Percentiles rank a stretch among this genome's conserved stretches.
Conservation (phyloP, 192 early-diverging fungal species). For the Podila epigama region DNA sequence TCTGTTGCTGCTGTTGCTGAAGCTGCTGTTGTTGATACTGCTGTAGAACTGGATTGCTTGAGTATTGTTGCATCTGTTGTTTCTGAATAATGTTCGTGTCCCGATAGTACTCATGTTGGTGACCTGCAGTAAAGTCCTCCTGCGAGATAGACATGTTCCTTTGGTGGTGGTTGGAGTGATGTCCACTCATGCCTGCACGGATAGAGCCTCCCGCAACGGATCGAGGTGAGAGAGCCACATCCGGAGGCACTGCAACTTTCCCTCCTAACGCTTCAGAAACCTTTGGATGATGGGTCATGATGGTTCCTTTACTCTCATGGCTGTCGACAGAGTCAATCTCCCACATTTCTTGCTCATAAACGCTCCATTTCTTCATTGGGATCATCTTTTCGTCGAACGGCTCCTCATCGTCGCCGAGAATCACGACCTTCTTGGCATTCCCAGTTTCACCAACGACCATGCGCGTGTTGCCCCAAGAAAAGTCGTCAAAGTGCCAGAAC, state of each 20-base stretch:
- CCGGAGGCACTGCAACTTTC: not conserved
- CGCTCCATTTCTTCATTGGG: slow-evolving; percentile 86
- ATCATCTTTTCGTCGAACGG: slow-evolving; percentile 88
- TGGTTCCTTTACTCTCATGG: slow-evolving; percentile 57
- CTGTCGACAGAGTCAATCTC: slow-evolving; percentile 63
- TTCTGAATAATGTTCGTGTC: slow-evolving; percentile 36
- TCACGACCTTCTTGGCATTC: slow-evolving; percentile 63
- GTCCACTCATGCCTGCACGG: too few relatives aligned
- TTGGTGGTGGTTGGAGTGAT: not conserved
- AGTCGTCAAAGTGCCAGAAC: slow-evolving; percentile 99
- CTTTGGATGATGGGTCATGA: slow-evolving; percentile 48
- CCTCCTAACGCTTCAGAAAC: slow-evolving; percentile 14
- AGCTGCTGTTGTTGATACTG: slow-evolving; percentile 26
- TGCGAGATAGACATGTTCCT: slow-evolving; percentile 10
- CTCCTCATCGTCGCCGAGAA: slow-evolving; percentile 77
- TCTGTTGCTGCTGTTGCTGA: not conserved
- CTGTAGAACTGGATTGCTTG: slow-evolving; percentile 9
- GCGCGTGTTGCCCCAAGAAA: slow-evolving; percentile 98
- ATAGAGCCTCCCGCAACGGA: slow-evolving; percentile 14
- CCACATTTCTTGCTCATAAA: slow-evolving; percentile 84
- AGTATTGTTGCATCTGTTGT: slow-evolving; percentile 31
- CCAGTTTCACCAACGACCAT: slow-evolving; percentile 77
- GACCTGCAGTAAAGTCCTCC: slow-evolving; percentile 14
- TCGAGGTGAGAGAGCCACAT: not conserved
- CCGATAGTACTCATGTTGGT: slow-evolving; percentile 28